A percentile compares a stretch with the other conserved stretches of the same genome.
These are phyloP conservation scores for Phytophthora meadii DNA, from an alignment of 352 stramenopile species.

Conservation along the genomic window DNA sequence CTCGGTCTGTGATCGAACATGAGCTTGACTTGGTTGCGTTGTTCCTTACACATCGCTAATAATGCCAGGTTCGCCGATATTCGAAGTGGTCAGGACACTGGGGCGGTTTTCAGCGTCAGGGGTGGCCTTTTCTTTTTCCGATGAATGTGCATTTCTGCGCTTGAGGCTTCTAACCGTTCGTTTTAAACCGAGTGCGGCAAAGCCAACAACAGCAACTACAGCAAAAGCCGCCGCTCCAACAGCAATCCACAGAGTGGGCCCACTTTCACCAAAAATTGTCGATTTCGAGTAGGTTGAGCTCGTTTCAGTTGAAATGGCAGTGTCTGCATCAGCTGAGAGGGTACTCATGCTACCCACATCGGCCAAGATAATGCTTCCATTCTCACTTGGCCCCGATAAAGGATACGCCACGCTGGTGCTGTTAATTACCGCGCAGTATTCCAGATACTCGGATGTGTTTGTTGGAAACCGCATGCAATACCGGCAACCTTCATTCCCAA, in stretches of 20 bases:
- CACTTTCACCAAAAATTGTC: neutral
- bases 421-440: constrained; percentile 37
- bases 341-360: neutral
- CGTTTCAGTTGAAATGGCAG: constrained; percentile 7
- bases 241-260: neutral
- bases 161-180: constrained; percentile 6
- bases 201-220: constrained; percentile 11
- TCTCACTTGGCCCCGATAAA: constrained; percentile 10
- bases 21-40: neutral
- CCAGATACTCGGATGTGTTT: constrained; percentile 27
- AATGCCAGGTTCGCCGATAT: constrained; percentile 21
- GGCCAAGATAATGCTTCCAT: constrained; percentile 3
- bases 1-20: too few species aligned
- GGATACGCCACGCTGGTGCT: constrained; percentile 15
- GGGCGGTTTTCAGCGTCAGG: constrained; percentile 14
- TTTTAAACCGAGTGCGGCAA: constrained; percentile 22
- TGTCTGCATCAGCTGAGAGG: neutral
- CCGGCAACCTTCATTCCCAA: constrained; percentile 32
- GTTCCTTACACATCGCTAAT: constrained; percentile 25
- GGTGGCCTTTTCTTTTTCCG: constrained; percentile 12
- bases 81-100: constrained; percentile 29
- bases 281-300: neutral
- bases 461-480: constrained; percentile 44
- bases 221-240: constrained; percentile 12
- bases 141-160: neutral